These are phyloP conservation scores for Mitragyna speciosa DNA, from an alignment of 257 asterid genomes.

Conservation along the genomic window DNA sequence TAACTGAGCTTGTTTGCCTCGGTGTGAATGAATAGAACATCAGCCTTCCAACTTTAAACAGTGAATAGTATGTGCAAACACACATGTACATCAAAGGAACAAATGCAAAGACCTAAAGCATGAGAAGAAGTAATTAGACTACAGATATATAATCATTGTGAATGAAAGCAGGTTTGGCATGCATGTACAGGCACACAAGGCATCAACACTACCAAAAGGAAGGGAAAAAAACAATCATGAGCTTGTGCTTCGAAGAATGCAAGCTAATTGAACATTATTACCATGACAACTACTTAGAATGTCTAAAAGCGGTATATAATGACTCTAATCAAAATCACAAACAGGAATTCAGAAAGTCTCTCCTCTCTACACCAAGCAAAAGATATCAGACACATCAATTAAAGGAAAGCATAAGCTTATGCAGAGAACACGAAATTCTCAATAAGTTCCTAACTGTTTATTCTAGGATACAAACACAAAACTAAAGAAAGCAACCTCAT, in stretches of 20 bases:
- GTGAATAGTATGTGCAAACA: conserved; percentile 87
- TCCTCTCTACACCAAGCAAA: background rate
- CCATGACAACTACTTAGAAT: background rate
- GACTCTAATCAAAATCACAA: background rate
- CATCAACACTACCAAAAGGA: background rate
- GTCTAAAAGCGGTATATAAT: background rate
- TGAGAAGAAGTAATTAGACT: conserved; percentile 25
- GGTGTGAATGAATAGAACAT: conserved; percentile 98
- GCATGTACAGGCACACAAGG: background rate
- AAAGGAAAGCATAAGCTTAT: background rate
- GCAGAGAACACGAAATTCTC: background rate
- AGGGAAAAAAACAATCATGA: background rate
- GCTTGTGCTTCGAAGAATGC: background rate
- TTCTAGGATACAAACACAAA: background rate
- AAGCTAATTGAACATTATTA: conserved; percentile 4
- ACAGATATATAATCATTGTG: background rate
- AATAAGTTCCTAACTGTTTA: background rate
- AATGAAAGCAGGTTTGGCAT: background rate
- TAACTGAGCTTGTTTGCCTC: conserved; percentile 86
- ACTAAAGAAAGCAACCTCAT: background rate
- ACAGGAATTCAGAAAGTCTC: background rate
- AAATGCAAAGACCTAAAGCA: conserved; percentile 73
- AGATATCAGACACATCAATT: background rate
- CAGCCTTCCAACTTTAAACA: conserved; percentile 90
- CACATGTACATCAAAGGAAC: conserved; percentile 97